phyloP scores from a whole-genome alignment of 345 rosid species.

The Noccaea bulbosa region DNA sequence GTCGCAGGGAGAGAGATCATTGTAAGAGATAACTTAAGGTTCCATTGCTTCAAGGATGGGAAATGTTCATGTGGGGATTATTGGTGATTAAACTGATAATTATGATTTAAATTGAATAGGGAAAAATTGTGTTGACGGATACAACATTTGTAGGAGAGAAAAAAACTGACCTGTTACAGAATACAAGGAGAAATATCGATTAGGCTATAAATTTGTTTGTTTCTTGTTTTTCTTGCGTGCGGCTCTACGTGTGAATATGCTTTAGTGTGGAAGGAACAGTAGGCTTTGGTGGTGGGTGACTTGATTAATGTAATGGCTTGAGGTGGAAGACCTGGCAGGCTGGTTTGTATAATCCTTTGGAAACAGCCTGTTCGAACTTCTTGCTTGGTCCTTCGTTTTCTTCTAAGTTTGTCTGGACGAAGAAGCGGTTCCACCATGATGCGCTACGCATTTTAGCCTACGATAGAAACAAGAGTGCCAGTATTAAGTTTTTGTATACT shows the following conservation, averaged over 20 bases:
- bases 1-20: slow-evolving; percentile 69
- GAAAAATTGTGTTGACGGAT: slow-evolving; percentile 43
- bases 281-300: background rate
- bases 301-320: slow-evolving; percentile 59
- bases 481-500: background rate
- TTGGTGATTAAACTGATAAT: slow-evolving; percentile 55
- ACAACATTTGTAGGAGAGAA: slow-evolving; percentile 35
- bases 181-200: slow-evolving; percentile 41
- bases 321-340: slow-evolving; percentile 95
- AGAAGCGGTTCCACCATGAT: slow-evolving; percentile 72
- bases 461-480: background rate
- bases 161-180: slow-evolving; percentile 41
- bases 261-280: slow-evolving; percentile 23
- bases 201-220: slow-evolving; percentile 26
- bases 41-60: slow-evolving; percentile 76
- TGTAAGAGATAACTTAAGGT: slow-evolving; percentile 71
- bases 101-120: slow-evolving; percentile 32
- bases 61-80: slow-evolving; percentile 79
- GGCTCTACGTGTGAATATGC: slow-evolving; percentile 45
- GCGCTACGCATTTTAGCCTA: slow-evolving; percentile 81
- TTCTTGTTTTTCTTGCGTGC: slow-evolving; percentile 1
- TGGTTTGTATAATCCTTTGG: slow-evolving; percentile 67
- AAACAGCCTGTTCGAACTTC: slow-evolving; percentile 70
- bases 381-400: slow-evolving; percentile 63
- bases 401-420: slow-evolving; percentile 65